Evolutionary conservation across 768 basidiomycete species (phyloP), one percentile per base, ranked within the genome.

Genomic region (Tulasnella sp.): DNA sequence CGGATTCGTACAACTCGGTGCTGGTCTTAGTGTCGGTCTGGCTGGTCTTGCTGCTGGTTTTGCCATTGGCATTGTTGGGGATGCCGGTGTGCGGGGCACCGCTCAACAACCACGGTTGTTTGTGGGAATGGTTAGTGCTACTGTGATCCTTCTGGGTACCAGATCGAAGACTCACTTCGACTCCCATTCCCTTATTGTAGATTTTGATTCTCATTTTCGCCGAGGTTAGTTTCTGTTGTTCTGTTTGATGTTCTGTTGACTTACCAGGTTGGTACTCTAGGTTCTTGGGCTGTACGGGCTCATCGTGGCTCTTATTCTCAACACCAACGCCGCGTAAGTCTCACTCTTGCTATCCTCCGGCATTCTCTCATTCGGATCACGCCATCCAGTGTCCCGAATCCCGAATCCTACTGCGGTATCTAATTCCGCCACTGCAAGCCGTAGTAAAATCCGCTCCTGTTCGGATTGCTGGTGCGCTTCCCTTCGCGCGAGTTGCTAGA

Each of bases 131-230:
- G 86, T 84, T 19, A 5, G 80, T 67, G n/a, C n/a, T 19, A 39
- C 34, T 6, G 45, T 46, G 21, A 49, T 17, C 52, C 2, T 21
- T 17, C 27, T 6, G 27, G 2, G 48, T 40, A 46, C 17, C 9
- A 37, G 17, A 17, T 3, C 6, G 2, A 14, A 2, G 27, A 2
- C 53, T 58, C 3, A 59, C 36, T 51, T 25, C 2, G 25, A 6
- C 17, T 17, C 35, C 6, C n/a, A n/a, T n/a, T n/a, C 39, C 6
- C 21, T 23, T 36, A 23, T 3, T 11, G 3, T 57, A 86, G 90
- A 94, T 96, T 63, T 77, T 97, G 60, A 98, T 99, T 70, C 87
- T 99, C 73, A 99, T 97, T 79, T 96, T 90, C 69, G 86, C 88
- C 27, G 88, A 91, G 77, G 88, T 62, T 19, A 5, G 58, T 59